Evolutionary conservation across 106 monocot species (phyloP).

Genomic region (Amphibolis antarctica): DNA sequence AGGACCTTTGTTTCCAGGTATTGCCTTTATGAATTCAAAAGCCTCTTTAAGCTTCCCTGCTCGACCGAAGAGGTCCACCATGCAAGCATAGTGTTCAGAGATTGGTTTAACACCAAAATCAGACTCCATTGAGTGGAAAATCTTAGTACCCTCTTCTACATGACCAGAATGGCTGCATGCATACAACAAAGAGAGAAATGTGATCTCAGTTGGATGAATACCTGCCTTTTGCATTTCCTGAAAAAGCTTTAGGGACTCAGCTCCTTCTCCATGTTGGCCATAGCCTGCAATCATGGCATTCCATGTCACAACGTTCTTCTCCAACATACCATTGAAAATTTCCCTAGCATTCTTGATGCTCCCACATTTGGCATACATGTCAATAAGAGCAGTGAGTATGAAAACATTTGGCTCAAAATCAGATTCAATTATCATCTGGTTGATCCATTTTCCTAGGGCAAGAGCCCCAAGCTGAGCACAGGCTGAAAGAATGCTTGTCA

Average conservation of each 20-base stretch:
- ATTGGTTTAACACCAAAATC: conserved; percentile 30
- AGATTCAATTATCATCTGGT: conserved; percentile 29
- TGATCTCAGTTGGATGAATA: conserved; percentile 32
- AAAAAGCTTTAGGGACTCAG: conserved; percentile 45
- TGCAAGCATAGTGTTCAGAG: conserved; percentile 57
- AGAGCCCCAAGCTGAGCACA: conserved; percentile 83
- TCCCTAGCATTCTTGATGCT: conserved; percentile 37
- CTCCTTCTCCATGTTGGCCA: conserved; percentile 60
- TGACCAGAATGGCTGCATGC: conserved; percentile 81
- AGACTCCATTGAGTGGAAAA: conserved; percentile 36
- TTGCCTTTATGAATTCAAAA: conserved; percentile 36
- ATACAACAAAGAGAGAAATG: conserved; percentile 59
- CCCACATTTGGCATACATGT: conserved; percentile 90
- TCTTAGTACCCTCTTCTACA: conserved; percentile 38
- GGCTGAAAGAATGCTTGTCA: conserved; percentile 66
- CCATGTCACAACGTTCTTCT: conserved; percentile 78
- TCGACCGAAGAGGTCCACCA: conserved; percentile 79
- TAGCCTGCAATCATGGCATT: conserved; percentile 72
- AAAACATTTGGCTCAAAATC: conserved; percentile 62
- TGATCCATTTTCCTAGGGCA: conserved; percentile 56
- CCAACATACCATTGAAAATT: conserved; percentile 46
- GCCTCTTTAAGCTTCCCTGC: conserved; percentile 53
- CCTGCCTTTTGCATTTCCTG: conserved; percentile 27
- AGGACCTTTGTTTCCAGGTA: conserved; percentile 26
- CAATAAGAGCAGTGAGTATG: conserved; percentile 62